Percentiles rank a stretch among this genome's conserved stretches.
Evolutionary conservation across 768 basidiomycete species (phyloP).

Genomic region (Lepiota venenata): DNA sequence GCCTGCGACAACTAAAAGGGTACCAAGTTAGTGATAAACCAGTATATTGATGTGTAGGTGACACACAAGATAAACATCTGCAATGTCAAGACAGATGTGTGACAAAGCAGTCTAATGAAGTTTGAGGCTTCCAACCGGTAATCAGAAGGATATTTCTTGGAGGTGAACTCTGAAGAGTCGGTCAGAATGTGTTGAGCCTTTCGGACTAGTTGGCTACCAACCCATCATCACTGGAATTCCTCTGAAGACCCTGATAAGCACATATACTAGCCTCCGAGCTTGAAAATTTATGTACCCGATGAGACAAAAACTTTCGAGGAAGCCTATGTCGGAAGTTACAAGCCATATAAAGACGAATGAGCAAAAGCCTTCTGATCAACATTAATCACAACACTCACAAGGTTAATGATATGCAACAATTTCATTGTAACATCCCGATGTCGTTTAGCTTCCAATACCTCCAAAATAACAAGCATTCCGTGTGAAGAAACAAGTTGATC

Average conservation of each 20-base stretch:
- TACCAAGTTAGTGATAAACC: not conserved
- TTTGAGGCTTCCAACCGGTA: conserved; percentile 94
- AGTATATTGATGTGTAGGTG: not conserved
- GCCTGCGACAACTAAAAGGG: conserved; percentile 76
- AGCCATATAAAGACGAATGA: conserved; percentile 41
- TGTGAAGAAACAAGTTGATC: conserved; percentile 87
- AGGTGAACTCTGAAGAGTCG: conserved; percentile 69
- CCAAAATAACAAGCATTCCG: conserved; percentile 92
- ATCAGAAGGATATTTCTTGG: conserved; percentile 90
- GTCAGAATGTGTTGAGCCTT: not conserved
- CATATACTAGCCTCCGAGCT: not conserved
- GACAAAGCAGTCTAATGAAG: conserved; percentile 89
- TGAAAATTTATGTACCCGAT: conserved; percentile 54
- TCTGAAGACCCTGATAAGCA: conserved; percentile 31
- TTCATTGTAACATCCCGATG: conserved; percentile 85
- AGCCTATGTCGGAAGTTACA: conserved; percentile 71
- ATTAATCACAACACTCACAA: conserved; percentile 46
- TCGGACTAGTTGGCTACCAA: conserved; percentile 26
- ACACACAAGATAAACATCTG: conserved; percentile 99
- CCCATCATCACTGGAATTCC: conserved; percentile 97
- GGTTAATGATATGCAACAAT: conserved; percentile 84
- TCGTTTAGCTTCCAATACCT: conserved; percentile 86
- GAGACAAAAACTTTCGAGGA: conserved; percentile 93
- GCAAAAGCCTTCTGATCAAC: not conserved
- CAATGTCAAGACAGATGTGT: conserved; percentile 88